Conservation (phyloP, 78 protist species). For the Protostelium mycophagum region DNA sequence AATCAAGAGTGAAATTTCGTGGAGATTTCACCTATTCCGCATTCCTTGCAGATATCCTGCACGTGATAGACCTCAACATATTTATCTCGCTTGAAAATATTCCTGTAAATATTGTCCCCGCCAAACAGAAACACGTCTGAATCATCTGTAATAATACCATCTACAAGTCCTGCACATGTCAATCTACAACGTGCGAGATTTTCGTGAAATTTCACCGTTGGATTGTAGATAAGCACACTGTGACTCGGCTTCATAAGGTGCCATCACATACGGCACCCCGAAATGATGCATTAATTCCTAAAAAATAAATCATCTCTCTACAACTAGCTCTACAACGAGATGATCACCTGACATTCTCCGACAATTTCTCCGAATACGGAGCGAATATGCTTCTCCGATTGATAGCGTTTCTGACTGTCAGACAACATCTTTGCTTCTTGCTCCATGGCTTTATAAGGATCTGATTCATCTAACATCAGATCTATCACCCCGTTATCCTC, state of each 20-base stretch:
- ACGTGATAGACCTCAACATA: not conserved
- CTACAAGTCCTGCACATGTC: conserved; percentile 25
- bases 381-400: not conserved
- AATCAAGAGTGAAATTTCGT: too few relatives aligned
- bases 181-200: not conserved
- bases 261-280: conserved; percentile 59
- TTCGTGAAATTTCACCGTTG: not conserved
- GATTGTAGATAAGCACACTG: conserved; percentile 55
- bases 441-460: not conserved
- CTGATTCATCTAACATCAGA: not conserved
- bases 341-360: not conserved
- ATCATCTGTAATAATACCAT: conserved; percentile 71
- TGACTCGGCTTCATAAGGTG: conserved; percentile 71
- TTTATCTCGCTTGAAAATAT: conserved; percentile 22
- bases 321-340: too few relatives aligned
- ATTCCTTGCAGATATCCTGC: not conserved
- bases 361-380: not conserved
- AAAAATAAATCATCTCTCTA: too few relatives aligned
- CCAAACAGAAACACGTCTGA: conserved; percentile 57
- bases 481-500: not conserved
- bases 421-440: not conserved
- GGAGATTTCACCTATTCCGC: not conserved
- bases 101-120: conserved; percentile 9
- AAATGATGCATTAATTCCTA: conserved; percentile 39
- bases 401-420: not conserved